Conservation (phyloP, 2,329 filamentous ascomycete genomes). For the Myriosclerotinia duriaeana region DNA sequence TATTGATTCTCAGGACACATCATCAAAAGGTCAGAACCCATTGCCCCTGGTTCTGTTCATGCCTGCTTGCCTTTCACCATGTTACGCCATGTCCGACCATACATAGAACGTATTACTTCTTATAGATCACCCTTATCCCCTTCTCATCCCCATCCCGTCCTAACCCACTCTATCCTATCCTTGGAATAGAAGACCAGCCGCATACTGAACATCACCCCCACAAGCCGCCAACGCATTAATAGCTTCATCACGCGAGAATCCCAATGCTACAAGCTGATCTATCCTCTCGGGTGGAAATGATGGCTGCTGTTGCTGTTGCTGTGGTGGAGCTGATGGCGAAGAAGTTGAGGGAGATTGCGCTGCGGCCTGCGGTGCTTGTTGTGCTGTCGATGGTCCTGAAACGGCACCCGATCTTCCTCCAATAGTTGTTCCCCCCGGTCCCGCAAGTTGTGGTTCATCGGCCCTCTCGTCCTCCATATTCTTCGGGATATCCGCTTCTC, state of each 20-base stretch:
- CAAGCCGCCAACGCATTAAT: constrained; percentile 79
- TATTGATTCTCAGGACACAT: not conserved
- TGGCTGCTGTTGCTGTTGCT: constrained; percentile 35
- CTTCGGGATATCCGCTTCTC: constrained; percentile 93
- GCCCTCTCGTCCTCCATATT: constrained; percentile 69
- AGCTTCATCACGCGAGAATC: constrained; percentile 74
- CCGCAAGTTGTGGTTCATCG: constrained; percentile 79
- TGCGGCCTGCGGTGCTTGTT: constrained; percentile 28
- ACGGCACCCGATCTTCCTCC: constrained; percentile 81
- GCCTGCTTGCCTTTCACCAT: constrained; percentile 6
- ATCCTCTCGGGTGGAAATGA: constrained; percentile 60
- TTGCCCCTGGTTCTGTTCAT: not conserved
- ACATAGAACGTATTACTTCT: constrained; percentile 9
- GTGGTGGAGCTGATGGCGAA: constrained; percentile 24
- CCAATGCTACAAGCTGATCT: constrained; percentile 72
- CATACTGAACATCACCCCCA: constrained; percentile 81
- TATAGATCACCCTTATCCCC: not conserved
- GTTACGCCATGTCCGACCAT: not conserved
- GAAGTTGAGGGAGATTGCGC: constrained; percentile 12
- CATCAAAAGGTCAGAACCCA: not conserved
- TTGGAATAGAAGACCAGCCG: constrained; percentile 75
- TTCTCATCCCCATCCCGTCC: not conserved
- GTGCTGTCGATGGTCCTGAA: constrained; percentile 45
- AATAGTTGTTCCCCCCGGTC: constrained; percentile 85
- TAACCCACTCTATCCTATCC: constrained; percentile 39